Conservation (phyloP, 139 green algal species). For the Chlorella sp. region DNA sequence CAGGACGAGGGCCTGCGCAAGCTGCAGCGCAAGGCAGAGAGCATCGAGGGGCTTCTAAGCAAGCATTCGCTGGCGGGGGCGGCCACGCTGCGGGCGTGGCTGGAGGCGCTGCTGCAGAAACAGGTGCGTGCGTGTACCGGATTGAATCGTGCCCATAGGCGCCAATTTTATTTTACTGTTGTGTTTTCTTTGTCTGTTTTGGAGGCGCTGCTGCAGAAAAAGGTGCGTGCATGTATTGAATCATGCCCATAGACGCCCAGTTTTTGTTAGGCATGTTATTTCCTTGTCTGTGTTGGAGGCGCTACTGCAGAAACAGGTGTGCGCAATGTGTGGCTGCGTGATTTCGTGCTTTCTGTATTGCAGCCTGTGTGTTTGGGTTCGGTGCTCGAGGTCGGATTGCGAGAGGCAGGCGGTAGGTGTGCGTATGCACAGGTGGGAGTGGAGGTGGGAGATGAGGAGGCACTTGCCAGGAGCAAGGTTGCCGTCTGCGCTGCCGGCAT, state of each 20-base stretch:
- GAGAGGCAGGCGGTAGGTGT: too few species aligned
- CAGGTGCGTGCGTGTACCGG: slow-evolving; percentile 32
- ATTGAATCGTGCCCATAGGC: too few species aligned
- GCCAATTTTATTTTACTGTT: too few species aligned
- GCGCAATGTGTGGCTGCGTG: not conserved
- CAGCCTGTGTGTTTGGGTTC: too few species aligned
- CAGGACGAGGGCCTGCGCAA: slow-evolving; percentile 45
- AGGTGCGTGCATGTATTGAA: too few species aligned
- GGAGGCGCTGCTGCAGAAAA: not conserved
- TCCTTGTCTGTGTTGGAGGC: slow-evolving; percentile 42
- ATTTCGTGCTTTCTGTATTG: too few species aligned
- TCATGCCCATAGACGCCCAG: too few species aligned
- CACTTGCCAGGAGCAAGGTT: not conserved
- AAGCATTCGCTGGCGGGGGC: slow-evolving; percentile 53
- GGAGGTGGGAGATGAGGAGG: not conserved
- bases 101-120: slow-evolving; percentile 57
- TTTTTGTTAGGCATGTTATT: too few species aligned
- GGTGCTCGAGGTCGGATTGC: too few species aligned
- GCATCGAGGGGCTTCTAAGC: slow-evolving; percentile 58
- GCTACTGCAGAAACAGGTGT: slow-evolving; percentile 55
- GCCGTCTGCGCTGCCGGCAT: not conserved
- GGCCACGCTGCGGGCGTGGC: slow-evolving; percentile 38
- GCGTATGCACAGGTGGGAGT: not conserved
- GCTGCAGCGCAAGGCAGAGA: slow-evolving; percentile 57
- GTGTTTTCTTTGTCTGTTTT: not conserved